Percentiles rank a stretch among this genome's conserved stretches.
Conservation (phyloP, 768 basidiomycete genomes). For the Serendipita sp. region DNA sequence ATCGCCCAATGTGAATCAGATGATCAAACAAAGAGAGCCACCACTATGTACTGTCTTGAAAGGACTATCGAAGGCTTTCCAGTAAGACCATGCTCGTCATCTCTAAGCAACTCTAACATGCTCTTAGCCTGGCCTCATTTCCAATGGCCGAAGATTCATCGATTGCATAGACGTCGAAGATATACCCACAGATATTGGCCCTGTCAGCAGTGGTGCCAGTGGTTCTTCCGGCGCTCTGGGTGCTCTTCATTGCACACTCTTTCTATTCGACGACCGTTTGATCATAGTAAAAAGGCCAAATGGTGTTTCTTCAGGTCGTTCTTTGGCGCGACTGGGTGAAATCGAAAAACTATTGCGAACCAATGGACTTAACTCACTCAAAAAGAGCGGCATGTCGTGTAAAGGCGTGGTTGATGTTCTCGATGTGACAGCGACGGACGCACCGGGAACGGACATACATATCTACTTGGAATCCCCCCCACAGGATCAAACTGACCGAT, state of each 20-base stretch:
- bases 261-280: conserved; percentile 89
- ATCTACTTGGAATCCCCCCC: conserved; percentile 74
- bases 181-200: conserved; percentile 24
- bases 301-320: conserved; percentile 59
- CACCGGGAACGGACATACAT: conserved; percentile 58
- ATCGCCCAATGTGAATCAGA: conserved; percentile 88
- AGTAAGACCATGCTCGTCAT: conserved; percentile 15
- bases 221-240: conserved; percentile 25
- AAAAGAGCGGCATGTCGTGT: conserved; percentile 67
- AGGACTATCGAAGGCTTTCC: conserved; percentile 84
- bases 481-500: conserved; percentile 65
- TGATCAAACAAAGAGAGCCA: conserved; percentile 77
- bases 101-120: background rate
- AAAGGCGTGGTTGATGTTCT: conserved; percentile 75
- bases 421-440: conserved; percentile 63
- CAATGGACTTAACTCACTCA: conserved; percentile 25
- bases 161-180: conserved; percentile 93
- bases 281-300: conserved; percentile 76
- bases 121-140: conserved; percentile 55
- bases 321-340: conserved; percentile 61
- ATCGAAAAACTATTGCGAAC: conserved; percentile 42
- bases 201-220: conserved; percentile 25
- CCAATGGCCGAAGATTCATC: conserved; percentile 70
- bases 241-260: conserved; percentile 67
- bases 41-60: conserved; percentile 72